Percentiles rank a stretch among this genome's conserved stretches.
These are phyloP conservation scores for Polygonum aviculare DNA, from an alignment of 148 eudicot species.

Conservation along the genomic window DNA sequence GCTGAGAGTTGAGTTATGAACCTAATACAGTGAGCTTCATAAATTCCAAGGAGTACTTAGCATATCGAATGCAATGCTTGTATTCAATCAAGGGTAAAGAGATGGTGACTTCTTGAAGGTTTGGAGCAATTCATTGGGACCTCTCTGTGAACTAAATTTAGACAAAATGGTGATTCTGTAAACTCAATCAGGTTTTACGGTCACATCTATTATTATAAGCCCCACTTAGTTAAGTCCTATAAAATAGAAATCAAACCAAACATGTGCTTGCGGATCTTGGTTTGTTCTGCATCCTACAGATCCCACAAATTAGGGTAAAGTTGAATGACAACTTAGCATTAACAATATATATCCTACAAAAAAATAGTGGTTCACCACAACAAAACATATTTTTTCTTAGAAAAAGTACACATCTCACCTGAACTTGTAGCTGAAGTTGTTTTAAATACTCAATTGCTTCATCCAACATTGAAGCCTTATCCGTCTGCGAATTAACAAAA, in stretches of 20 bases:
- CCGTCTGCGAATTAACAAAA: slow-evolving; percentile 39
- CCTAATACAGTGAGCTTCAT: background rate
- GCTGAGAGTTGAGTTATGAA: background rate
- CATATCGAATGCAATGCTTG: background rate
- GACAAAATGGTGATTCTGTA: background rate
- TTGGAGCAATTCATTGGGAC: background rate
- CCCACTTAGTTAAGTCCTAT: background rate
- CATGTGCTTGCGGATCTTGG: background rate
- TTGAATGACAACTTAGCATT: background rate
- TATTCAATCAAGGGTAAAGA: background rate
- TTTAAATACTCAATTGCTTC: slow-evolving; percentile 88
- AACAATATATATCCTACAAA: background rate
- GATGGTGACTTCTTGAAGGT: background rate
- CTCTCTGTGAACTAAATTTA: background rate
- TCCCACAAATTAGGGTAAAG: background rate
- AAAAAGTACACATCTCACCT: slow-evolving; percentile 31
- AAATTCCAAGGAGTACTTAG: background rate
- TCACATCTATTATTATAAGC: background rate
- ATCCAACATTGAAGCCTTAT: slow-evolving; percentile 94
- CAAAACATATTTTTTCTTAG: background rate
- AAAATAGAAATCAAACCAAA: background rate
- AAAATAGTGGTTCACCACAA: background rate
- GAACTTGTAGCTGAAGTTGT: slow-evolving; percentile 85
- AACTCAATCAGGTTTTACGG: background rate
- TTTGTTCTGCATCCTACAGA: background rate